Conservation (phyloP, 2,329 filamentous ascomycete genomes). For the Chrysoporthe puriensis region DNA sequence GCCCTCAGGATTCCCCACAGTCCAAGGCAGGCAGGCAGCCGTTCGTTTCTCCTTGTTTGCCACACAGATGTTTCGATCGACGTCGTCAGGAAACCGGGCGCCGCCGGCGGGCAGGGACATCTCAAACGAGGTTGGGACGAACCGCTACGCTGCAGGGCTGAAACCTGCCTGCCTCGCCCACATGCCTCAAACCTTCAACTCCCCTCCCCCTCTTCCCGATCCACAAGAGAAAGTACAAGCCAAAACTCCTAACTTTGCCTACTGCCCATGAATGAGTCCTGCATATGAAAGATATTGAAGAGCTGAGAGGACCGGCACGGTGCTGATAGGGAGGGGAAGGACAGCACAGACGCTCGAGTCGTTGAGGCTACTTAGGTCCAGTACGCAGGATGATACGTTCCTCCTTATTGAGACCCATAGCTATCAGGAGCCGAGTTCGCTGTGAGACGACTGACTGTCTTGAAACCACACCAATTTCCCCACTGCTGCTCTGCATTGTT, state of each 20-base stretch:
- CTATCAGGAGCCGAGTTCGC: too few species aligned
- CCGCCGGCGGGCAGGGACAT: background rate
- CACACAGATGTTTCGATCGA: background rate
- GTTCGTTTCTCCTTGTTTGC: background rate
- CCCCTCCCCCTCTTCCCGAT: too few species aligned
- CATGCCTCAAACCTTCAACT: background rate
- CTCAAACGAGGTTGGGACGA: conserved; percentile 2
- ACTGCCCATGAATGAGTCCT: background rate
- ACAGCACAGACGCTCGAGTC: background rate
- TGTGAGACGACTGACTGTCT: too few species aligned
- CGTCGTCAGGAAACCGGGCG: background rate
- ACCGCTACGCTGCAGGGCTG: background rate
- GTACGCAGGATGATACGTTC: background rate
- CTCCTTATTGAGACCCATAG: too few species aligned
- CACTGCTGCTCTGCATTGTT: background rate
- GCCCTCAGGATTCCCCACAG: background rate
- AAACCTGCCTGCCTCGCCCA: background rate
- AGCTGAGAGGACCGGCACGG: background rate
- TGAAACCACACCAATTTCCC: background rate
- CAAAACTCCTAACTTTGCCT: background rate
- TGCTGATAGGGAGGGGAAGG: background rate
- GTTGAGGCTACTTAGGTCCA: background rate
- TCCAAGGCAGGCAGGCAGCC: conserved; percentile 4
- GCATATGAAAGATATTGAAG: background rate
- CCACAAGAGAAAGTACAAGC: too few species aligned